These are phyloP conservation scores for Pseudocercospora eumusae DNA, from an alignment of 2,329 filamentous ascomycete species.

Conservation along the genomic window DNA sequence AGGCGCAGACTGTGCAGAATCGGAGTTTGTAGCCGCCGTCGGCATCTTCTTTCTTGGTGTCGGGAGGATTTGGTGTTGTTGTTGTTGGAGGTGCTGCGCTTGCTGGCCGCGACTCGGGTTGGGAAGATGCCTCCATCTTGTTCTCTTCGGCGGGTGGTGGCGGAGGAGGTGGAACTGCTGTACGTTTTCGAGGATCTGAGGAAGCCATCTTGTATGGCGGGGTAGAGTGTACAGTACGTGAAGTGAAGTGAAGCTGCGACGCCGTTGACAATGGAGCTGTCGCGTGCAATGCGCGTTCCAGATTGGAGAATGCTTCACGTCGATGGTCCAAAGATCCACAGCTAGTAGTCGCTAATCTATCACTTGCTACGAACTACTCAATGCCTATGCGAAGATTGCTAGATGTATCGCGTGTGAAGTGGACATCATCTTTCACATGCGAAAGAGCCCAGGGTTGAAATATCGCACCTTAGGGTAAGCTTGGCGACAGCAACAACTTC, in stretches of 20 bases:
- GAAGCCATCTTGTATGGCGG: slow-evolving; percentile 43
- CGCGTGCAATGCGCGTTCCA: not conserved
- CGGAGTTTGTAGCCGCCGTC: slow-evolving; percentile 72
- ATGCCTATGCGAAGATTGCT: not conserved
- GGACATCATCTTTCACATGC: not conserved
- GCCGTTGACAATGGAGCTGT: not conserved
- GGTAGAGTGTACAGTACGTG: not conserved
- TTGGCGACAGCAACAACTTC: not conserved
- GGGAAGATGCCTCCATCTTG: not conserved
- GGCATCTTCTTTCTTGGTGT: slow-evolving; percentile 43
- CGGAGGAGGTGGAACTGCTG: slow-evolving; percentile 42
- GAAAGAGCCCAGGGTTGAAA: too few relatives aligned
- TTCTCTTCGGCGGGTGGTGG: slow-evolving; percentile 48
- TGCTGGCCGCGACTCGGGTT: slow-evolving; percentile 28
- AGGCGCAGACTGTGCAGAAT: slow-evolving; percentile 98
- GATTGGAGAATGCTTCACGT: not conserved
- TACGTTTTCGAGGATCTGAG: slow-evolving; percentile 42
- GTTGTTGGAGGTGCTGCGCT: slow-evolving; percentile 29
- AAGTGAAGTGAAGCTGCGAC: slow-evolving; percentile 3
- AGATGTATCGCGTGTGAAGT: not conserved
- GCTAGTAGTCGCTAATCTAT: not conserved
- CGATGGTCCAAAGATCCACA: not conserved
- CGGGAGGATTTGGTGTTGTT: slow-evolving; percentile 24
- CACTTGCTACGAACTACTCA: too few relatives aligned
- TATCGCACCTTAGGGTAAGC: not conserved